These are phyloP conservation scores for Polyrhizophydium stewartii DNA, from an alignment of 371 early-diverging fungal genomes.

Conservation along the genomic window DNA sequence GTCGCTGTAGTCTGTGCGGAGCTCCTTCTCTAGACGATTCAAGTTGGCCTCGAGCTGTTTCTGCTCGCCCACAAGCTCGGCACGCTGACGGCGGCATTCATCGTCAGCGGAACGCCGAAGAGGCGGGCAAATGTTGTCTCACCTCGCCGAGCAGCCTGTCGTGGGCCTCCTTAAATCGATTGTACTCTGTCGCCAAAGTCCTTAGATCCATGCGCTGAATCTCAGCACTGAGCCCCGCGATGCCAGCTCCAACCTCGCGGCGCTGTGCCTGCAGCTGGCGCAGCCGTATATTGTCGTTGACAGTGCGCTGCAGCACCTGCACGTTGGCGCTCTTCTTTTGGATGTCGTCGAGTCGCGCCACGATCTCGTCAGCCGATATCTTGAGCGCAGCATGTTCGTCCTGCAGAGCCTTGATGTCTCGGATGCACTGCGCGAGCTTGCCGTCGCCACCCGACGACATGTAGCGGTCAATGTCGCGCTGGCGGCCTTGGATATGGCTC, in stretches of 20 bases:
- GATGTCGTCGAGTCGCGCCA: constrained; percentile 14
- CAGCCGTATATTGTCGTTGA: constrained; percentile 66
- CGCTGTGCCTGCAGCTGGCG: constrained; percentile 40
- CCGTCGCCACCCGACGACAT: background rate
- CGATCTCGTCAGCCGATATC: background rate
- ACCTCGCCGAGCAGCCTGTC: constrained; percentile 53
- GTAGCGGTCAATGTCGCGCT: background rate
- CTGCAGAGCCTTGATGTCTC: background rate
- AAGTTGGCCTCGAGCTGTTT: constrained; percentile 78
- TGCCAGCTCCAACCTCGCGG: constrained; percentile 25
- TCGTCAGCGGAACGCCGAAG: background rate
- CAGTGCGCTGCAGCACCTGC: constrained; percentile 46
- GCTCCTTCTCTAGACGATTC: constrained; percentile 52
- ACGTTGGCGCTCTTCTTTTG: constrained; percentile 17
- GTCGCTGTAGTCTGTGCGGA: constrained; percentile 73
- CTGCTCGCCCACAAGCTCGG: constrained; percentile 76
- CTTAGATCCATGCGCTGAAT: constrained; percentile 7
- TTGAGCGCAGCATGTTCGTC: background rate
- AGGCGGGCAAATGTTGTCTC: constrained; percentile 8
- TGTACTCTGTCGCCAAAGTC: constrained; percentile 7
- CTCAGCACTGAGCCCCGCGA: constrained; percentile 11
- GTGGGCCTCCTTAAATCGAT: constrained; percentile 39
- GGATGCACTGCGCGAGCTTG: background rate
- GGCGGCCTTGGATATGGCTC: background rate
- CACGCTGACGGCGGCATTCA: constrained; percentile 40